A percentile compares a stretch with the other conserved stretches of the same genome.
Evolutionary conservation across 371 early-diverging fungal genomes (phyloP).

Genomic region (Entomophthora muscae): DNA sequence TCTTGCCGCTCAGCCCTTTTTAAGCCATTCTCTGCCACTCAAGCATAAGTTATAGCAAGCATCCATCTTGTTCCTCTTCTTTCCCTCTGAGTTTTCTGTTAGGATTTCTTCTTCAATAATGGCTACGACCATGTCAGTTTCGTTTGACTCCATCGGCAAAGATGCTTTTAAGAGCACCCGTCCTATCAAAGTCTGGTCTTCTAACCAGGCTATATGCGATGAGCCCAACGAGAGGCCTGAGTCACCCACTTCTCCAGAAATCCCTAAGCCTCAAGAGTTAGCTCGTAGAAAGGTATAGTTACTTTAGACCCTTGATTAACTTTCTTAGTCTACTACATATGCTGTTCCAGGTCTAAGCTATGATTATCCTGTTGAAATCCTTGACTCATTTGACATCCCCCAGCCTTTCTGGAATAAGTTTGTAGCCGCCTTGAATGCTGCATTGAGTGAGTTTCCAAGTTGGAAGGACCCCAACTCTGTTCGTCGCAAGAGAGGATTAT

Average conservation of each 20-base stretch:
- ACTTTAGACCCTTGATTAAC: neutral
- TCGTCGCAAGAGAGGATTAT: neutral
- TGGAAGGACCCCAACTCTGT: conserved; percentile 7
- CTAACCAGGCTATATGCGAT: conserved; percentile 2
- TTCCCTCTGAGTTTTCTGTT: neutral
- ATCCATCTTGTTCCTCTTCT: neutral
- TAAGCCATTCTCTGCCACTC: neutral
- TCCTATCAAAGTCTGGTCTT: conserved; percentile 5
- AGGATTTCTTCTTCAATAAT: neutral
- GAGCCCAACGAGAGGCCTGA: neutral
- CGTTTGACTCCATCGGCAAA: neutral
- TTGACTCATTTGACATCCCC: neutral
- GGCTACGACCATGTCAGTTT: neutral
- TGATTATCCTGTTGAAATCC: neutral
- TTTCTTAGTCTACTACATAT: conserved; percentile 1
- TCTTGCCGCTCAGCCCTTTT: neutral
- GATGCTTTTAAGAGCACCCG: neutral
- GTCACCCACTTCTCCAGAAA: conserved; percentile 6
- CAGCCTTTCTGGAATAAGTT: conserved; percentile 8
- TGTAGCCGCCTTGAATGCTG: conserved; percentile 7
- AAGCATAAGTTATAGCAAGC: neutral
- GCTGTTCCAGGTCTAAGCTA: conserved; percentile 7
- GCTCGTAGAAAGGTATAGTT: neutral
- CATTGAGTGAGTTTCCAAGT: conserved; percentile 8
- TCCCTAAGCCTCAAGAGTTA: neutral